These are phyloP conservation scores for Aspergillus hiratsukae DNA, from an alignment of 2,329 filamentous ascomycete species.

Conservation along the genomic window DNA sequence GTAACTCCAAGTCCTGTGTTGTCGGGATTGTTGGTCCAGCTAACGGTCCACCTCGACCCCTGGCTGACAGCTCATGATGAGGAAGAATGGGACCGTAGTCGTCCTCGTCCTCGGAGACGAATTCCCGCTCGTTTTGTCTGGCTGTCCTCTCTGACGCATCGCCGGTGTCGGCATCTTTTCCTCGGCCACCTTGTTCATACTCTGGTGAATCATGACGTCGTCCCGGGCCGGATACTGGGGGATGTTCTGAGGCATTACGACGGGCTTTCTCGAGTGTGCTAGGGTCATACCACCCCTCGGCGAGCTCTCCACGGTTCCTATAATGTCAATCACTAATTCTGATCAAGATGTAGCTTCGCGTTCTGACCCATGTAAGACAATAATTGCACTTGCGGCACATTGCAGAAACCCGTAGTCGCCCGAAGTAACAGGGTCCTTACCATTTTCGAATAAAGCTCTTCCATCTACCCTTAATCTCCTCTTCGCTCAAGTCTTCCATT, in stretches of 20 bases:
- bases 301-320: slow-evolving; percentile 79
- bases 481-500: slow-evolving; percentile 64
- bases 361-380: neutral
- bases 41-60: slow-evolving; percentile 8
- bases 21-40: slow-evolving; percentile 63
- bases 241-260: slow-evolving; percentile 18
- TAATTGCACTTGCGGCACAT: neutral
- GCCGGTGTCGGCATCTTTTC: slow-evolving; percentile 1
- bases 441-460: slow-evolving; percentile 90
- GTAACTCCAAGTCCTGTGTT: slow-evolving; percentile 66
- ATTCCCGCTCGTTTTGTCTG: slow-evolving; percentile 28
- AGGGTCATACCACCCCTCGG: slow-evolving; percentile 91
- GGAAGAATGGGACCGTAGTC: slow-evolving; percentile 57
- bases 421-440: slow-evolving; percentile 44
- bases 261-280: slow-evolving; percentile 58
- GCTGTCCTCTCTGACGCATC: neutral
- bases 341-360: neutral
- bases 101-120: slow-evolving; percentile 55
- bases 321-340: slow-evolving; percentile 41
- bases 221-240: neutral
- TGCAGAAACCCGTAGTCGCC: neutral
- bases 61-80: slow-evolving; percentile 17
- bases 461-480: slow-evolving; percentile 80
- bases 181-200: slow-evolving; percentile 13
- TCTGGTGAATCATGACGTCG: slow-evolving; percentile 18